phyloP scores from a whole-genome alignment of 495 filamentous ascomycete species.

The Penicillium mononematosum region DNA sequence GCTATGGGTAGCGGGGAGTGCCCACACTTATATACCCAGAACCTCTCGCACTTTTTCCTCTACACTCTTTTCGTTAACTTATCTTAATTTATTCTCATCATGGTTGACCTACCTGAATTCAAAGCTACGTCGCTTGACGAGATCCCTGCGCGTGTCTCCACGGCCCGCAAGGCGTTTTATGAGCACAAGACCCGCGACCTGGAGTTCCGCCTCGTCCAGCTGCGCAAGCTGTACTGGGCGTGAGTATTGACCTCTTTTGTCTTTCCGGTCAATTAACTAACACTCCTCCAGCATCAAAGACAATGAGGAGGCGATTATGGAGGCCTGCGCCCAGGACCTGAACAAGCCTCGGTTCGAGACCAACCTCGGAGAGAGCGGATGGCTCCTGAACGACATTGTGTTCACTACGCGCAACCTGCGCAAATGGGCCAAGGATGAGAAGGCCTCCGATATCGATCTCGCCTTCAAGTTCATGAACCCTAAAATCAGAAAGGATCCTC shows the following conservation, averaged over 20 bases:
- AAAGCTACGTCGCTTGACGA: slow-evolving; percentile 63
- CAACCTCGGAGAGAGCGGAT: slow-evolving; percentile 66
- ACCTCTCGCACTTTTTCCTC: not conserved
- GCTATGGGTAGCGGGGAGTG: not conserved
- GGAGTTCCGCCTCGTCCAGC: slow-evolving; percentile 77
- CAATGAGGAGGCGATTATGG: slow-evolving; percentile 63
- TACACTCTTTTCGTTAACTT: not conserved
- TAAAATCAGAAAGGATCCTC: slow-evolving; percentile 81
- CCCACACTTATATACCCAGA: not conserved
- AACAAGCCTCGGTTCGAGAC: slow-evolving; percentile 71
- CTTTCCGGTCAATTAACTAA: slow-evolving; percentile 4
- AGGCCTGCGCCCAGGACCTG: slow-evolving; percentile 73
- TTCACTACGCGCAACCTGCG: slow-evolving; percentile 71
- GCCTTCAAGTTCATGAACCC: slow-evolving; percentile 66
- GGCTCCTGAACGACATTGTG: slow-evolving; percentile 74
- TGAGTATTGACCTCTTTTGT: slow-evolving; percentile 30
- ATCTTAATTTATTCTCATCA: slow-evolving; percentile 11
- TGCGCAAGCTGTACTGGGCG: slow-evolving; percentile 93
- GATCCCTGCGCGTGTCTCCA: slow-evolving; percentile 60
- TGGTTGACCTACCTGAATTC: slow-evolving; percentile 51
- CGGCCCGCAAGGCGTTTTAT: slow-evolving; percentile 62
- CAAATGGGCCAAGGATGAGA: slow-evolving; percentile 80
- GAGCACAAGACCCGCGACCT: slow-evolving; percentile 78
- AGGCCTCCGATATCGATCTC: slow-evolving; percentile 64
- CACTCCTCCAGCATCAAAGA: slow-evolving; percentile 59